Base-by-base conservation (phyloP, 371 early-diverging fungal species). In the Nematocida homosporus region DNA sequence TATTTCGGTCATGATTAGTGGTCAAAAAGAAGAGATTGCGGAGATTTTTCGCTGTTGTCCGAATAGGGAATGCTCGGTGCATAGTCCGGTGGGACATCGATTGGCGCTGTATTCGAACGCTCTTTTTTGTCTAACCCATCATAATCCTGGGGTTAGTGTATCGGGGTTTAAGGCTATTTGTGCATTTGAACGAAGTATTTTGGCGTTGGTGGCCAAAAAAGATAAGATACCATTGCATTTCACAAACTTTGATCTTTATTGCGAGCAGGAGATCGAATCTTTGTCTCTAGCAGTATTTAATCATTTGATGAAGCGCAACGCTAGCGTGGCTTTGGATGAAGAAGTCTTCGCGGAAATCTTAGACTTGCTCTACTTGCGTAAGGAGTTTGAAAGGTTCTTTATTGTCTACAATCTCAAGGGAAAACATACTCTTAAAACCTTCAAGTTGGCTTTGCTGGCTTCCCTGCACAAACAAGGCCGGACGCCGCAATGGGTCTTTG, bases 221-320 rank as follows among this genome's bases (percentile, higher is more conserved):
- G 27, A 10, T 38, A 5, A 40, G 16, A 51, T 25, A 34, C 10
- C 8, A 10, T 35, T 52, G 16, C 2, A 44, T 25, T 77, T 78
- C 29, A 59, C 47, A 23, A 30, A n/a, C 8, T 65, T 78, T 16
- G 68, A 79, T 23, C 47, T 81, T 6, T 51, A 75, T 56, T 81
- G 82, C 55, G 82, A 81, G 53, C 82, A 81, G 40, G 82, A 81
- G 23, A 64, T 81, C 10, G 82, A 81, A 44, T 79, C 79, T 13
- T 38, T 81, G n/a, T 25, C 50, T 13, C 79, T 66, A 47, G 66
- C 55, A 34, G 48, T 77, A 38, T 79, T 65, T 42, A 66, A 65
- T 59, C 35, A 53, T 32, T 2, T 56, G 30, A 8, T 1, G n/a
- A 37, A 13, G n/a, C 13, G 16, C 29, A 25, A 51, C 2, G 25